Percentiles rank a stretch among this genome's conserved stretches.
These are phyloP conservation scores for Coemansia guatemalensis DNA, from an alignment of 192 early-diverging fungal genomes.

Conservation along the genomic window DNA sequence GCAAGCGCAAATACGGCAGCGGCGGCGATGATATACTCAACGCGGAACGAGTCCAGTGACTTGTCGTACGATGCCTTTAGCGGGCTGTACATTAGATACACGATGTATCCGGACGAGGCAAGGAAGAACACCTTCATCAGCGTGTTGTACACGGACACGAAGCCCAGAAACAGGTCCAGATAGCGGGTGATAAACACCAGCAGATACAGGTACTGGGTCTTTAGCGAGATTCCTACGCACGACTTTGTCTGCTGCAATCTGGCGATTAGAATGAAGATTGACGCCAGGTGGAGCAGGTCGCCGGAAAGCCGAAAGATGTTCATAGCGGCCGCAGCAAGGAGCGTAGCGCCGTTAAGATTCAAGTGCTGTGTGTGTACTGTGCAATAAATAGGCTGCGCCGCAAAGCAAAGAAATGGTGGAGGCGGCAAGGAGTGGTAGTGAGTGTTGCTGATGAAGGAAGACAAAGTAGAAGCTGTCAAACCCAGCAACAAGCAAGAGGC, in stretches of 20 bases:
- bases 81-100: slow-evolving; percentile 83
- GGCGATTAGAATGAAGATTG: slow-evolving; percentile 88
- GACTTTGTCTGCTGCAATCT: slow-evolving; percentile 91
- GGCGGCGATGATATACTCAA: slow-evolving; percentile 81
- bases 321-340: slow-evolving; percentile 54
- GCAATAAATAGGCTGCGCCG: slow-evolving; percentile 3
- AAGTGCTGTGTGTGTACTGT: not conserved
- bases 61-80: slow-evolving; percentile 94
- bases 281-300: slow-evolving; percentile 93
- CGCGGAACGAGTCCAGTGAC: slow-evolving; percentile 84
- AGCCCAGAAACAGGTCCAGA: slow-evolving; percentile 79
- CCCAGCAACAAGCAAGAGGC: not conserved
- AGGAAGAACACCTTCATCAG: slow-evolving; percentile 97
- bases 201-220: slow-evolving; percentile 90
- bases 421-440: not conserved
- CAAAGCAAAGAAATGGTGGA: slow-evolving; percentile 1
- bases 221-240: slow-evolving; percentile 95
- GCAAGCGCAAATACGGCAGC: slow-evolving; percentile 69
- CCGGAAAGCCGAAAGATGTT: slow-evolving; percentile 90
- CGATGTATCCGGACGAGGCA: slow-evolving; percentile 76
- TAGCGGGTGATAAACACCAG: slow-evolving; percentile 94
- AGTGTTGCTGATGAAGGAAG: not conserved
- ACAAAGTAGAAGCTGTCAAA: not conserved
- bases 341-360: not conserved
- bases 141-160: slow-evolving; percentile 87